Percentiles rank a stretch among this genome's conserved stretches.
phyloP scores from a whole-genome alignment of 2,329 filamentous ascomycete genomes.

The Emergomyces africanus region DNA sequence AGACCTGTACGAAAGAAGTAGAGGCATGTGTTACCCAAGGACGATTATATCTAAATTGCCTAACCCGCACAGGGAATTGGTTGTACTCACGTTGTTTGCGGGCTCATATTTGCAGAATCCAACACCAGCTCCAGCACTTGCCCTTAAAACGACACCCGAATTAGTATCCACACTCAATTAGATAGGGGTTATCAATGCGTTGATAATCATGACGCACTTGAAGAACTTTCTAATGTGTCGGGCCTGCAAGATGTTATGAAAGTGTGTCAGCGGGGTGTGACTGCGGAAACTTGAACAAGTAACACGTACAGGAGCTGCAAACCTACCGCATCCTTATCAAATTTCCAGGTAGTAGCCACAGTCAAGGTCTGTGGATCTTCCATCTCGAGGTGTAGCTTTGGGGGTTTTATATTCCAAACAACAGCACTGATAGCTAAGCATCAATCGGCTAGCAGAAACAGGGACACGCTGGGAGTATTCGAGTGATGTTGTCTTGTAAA shows the following conservation, averaged over 20 bases:
- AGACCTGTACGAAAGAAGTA: constrained; percentile 11
- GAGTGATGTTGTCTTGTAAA: background rate
- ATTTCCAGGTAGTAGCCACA: constrained; percentile 22
- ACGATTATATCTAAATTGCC: background rate
- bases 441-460: background rate
- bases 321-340: constrained; percentile 21
- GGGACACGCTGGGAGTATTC: background rate
- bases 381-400: constrained; percentile 2
- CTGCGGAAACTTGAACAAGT: background rate
- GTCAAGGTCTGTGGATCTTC: constrained; percentile 13
- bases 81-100: constrained; percentile 13
- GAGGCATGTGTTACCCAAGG: background rate
- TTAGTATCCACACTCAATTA: background rate
- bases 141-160: background rate
- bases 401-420: background rate
- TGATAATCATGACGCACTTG: constrained; percentile 10
- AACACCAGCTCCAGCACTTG: background rate
- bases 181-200: background rate
- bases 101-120: constrained; percentile 15
- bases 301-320: background rate
- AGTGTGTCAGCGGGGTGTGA: constrained; percentile 3
- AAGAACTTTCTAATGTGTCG: constrained; percentile 14
- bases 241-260: constrained; percentile 9
- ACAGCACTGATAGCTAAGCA: background rate
- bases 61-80: background rate